A percentile compares a stretch with the other conserved stretches of the same genome.
Conservation (phyloP, 148 eudicot genomes). For the Camellia granthamiana region DNA sequence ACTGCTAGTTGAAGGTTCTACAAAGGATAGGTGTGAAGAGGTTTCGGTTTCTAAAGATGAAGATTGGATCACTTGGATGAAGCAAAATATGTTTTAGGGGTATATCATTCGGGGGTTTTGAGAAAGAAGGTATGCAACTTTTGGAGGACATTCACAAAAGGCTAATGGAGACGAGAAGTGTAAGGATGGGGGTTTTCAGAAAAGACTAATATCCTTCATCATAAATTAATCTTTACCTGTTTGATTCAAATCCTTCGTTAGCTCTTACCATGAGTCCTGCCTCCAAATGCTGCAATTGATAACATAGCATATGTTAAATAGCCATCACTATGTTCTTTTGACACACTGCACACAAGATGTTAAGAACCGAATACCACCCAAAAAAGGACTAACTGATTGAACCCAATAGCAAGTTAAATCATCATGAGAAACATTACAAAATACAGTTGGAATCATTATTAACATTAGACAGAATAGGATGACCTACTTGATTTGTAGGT, state of each 20-base stretch:
- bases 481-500: constrained; percentile 74
- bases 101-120: too few species aligned
- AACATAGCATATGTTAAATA: constrained; percentile 8
- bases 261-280: constrained; percentile 75
- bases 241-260: constrained; percentile 67
- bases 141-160: too few species aligned
- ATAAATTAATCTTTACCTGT: constrained; percentile 44
- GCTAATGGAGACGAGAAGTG: too few species aligned
- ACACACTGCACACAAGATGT: neutral
- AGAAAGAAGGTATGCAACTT: too few species aligned
- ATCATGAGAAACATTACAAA: neutral
- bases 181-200: neutral
- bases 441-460: neutral
- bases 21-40: too few species aligned
- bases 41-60: too few species aligned
- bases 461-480: neutral
- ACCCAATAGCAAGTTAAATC: constrained; percentile 7
- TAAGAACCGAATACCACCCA: neutral
- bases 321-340: neutral
- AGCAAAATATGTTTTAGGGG: too few species aligned
- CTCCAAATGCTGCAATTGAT: constrained; percentile 71
- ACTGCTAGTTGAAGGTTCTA: too few species aligned
- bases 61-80: too few species aligned
- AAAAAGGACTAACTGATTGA: neutral
- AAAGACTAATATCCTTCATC: neutral